Base-by-base conservation (phyloP, 1,139 yeast species). In the Hansenula sp. region DNA sequence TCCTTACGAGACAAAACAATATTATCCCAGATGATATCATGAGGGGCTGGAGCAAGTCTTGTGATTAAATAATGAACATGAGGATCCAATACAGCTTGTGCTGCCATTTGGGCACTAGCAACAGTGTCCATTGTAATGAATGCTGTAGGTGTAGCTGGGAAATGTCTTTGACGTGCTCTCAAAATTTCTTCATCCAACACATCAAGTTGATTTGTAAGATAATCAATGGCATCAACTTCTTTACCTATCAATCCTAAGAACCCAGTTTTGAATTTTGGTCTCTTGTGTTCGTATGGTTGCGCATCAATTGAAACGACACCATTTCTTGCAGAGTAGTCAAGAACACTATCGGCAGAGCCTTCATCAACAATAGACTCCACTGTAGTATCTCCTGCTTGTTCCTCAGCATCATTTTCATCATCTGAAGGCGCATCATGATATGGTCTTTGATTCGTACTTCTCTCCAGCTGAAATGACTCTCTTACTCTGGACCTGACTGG, bases 41-140 rank as follows among this genome's bases (percentile, higher is more conserved):
- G 81, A 1, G 96, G 95, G 2, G 96, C 90, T 0, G 96, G 95
- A 0, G 96, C 96, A 37, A 86, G 66, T 36, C 70, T 72, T 9
- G 94, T 83, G 34, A 85, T 79, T 34, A 87, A 65, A 41, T 82
- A 82, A 55, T 81, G 75, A 1, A 87, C 82, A 41, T 79, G 73
- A 0, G 96, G 95, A 47, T 88, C 94, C 38, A 87, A 65, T 1
- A 86, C 85, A 0, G 95, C 87, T 58, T 88, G 96, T 0, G 96
- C 94, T 9, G 88, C 80, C 83, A 87, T 79, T 58, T 87, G 96
- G 1, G 96, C 95, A 52, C 82, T 80, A 0, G 94, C 86, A 10
- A 86, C 95, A 2, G 87, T 74, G 47, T 81, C 82, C 92, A 84
- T 82, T 1, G 92, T 84, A 7, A 84, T 75, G 54, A 84, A 84